phyloP scores from a whole-genome alignment of 805 yeast species.

The Komagataella kurtzmanii region DNA sequence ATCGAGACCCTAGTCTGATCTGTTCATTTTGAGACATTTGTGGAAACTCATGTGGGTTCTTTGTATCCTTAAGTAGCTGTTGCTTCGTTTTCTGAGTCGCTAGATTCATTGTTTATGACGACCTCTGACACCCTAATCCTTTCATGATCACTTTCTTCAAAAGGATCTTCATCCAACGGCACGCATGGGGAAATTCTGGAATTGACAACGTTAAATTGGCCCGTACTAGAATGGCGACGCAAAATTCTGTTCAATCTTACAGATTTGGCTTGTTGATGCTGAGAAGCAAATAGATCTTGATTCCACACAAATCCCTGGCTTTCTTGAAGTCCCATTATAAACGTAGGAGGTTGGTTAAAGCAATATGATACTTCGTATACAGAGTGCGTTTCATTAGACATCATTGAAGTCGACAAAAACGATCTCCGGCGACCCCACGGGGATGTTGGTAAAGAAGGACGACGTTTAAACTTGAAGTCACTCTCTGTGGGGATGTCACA shows the following conservation, averaged over 20 bases:
- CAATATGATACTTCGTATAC: constrained; percentile 29
- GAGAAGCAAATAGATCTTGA: constrained; percentile 63
- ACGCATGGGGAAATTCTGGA: background rate
- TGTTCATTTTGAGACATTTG: too few species aligned
- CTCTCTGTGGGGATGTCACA: background rate
- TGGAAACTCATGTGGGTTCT: background rate
- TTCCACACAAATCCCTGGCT: constrained; percentile 70
- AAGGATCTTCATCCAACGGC: background rate
- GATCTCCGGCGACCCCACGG: constrained; percentile 45
- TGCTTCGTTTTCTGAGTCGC: background rate
- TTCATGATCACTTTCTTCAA: background rate
- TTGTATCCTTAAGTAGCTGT: background rate
- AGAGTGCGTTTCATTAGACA: constrained; percentile 38
- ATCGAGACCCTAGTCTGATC: too few species aligned
- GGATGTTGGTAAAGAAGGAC: constrained; percentile 16
- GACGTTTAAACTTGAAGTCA: background rate
- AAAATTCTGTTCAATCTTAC: constrained; percentile 11
- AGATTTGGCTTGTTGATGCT: constrained; percentile 45
- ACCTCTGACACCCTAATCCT: background rate
- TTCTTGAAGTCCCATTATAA: constrained; percentile 36
- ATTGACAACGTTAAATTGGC: background rate
- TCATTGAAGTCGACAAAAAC: constrained; percentile 43
- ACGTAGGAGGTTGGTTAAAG: constrained; percentile 4
- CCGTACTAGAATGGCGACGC: background rate
- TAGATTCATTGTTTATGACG: background rate